A percentile compares a stretch with the other conserved stretches of the same genome.
Conservation (phyloP, 208 protist species). For the Trichomonas gallinae region DNA sequence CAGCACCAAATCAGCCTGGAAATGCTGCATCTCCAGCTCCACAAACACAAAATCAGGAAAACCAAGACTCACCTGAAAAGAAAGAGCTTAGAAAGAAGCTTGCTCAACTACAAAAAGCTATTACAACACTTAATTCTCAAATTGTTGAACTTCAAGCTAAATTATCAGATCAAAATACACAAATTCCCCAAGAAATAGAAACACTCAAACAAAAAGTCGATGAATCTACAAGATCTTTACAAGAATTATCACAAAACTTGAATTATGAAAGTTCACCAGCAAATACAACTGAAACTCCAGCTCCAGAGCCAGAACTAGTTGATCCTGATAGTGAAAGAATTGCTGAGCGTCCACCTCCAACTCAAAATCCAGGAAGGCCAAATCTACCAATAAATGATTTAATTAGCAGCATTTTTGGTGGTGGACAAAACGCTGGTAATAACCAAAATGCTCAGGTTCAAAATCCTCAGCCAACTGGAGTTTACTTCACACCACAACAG, state of each 20-base stretch:
- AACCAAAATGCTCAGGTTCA: neutral
- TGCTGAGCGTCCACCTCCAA: too few relatives aligned
- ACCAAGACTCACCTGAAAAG: neutral
- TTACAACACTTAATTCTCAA: neutral
- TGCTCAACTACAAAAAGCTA: neutral
- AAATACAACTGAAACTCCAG: neutral
- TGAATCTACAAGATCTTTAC: neutral
- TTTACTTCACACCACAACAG: neutral
- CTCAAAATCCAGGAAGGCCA: neutral
- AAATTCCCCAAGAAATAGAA: neutral
- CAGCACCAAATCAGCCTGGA: too few relatives aligned
- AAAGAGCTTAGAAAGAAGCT: neutral
- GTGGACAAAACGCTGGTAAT: neutral
- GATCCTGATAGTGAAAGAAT: neutral
- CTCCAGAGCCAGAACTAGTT: neutral
- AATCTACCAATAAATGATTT: neutral
- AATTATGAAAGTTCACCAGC: neutral
- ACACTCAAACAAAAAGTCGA: neutral
- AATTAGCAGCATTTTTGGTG: neutral
- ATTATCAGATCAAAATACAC: neutral
- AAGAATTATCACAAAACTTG: neutral
- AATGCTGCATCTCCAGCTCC: too few relatives aligned
- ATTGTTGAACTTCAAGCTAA: neutral
- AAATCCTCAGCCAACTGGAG: neutral
- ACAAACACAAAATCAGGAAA: neutral